A percentile compares a stretch with the other conserved stretches of the same genome.
phyloP scores from a whole-genome alignment of 2,329 filamentous ascomycete species.

The Coniella vitis region DNA sequence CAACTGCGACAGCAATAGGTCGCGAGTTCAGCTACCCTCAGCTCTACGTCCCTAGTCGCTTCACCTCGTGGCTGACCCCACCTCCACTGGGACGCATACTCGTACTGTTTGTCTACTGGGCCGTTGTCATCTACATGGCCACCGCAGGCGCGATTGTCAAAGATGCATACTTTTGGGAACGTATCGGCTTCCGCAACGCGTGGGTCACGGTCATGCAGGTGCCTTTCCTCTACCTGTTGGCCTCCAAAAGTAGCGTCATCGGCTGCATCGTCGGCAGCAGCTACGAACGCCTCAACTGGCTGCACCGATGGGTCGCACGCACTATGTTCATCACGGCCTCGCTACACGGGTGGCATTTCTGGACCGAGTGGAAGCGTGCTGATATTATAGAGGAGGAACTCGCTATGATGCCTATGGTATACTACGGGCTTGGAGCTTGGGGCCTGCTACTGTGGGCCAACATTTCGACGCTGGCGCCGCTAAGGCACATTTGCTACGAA shows the following conservation, averaged over 20 bases:
- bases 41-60: conserved; percentile 38
- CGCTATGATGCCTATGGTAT: conserved; percentile 55
- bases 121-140: conserved; percentile 53
- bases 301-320: conserved; percentile 65
- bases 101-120: conserved; percentile 50
- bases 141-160: conserved; percentile 38
- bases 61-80: conserved; percentile 50
- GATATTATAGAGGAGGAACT: conserved; percentile 54
- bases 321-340: conserved; percentile 62
- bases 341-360: conserved; percentile 65
- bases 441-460: conserved; percentile 58
- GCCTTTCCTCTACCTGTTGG: conserved; percentile 56
- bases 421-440: conserved; percentile 63
- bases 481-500: conserved; percentile 62
- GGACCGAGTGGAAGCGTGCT: conserved; percentile 53
- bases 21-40: conserved; percentile 53
- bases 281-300: conserved; percentile 65
- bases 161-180: conserved; percentile 55
- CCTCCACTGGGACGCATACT: conserved; percentile 51
- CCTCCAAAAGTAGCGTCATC: conserved; percentile 53
- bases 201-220: conserved; percentile 61
- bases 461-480: conserved; percentile 54
- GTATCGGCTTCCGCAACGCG: conserved; percentile 60
- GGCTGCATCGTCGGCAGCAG: conserved; percentile 55
- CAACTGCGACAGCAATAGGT: conserved; percentile 49